Base-by-base conservation (phyloP, 2,329 filamentous ascomycete species). In the Sporothrix brasiliensis region DNA sequence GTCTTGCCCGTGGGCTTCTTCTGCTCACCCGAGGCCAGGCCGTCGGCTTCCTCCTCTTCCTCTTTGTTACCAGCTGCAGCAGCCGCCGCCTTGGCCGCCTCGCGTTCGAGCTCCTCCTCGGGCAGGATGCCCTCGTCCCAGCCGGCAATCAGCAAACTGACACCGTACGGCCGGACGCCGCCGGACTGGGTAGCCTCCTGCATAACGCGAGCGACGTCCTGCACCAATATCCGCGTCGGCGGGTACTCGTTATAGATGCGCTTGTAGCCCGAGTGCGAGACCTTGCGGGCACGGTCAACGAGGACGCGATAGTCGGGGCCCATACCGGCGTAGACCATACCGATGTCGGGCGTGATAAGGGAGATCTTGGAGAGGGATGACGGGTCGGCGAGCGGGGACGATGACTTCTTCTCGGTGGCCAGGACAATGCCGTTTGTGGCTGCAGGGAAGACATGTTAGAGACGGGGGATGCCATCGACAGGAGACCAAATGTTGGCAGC, bases 221-320 rank as follows among this genome's bases (percentile, higher is more conserved):
- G 95, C 70, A 99, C 95, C 83, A 99, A 88, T 91, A 99, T 99
- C 81, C 95, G 90, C 70, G 95, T 99, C 6, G 95, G 95, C n/a
- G 95, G 95, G 84, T 99, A 99, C 84, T 99, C 95, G 84, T 99
- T 99, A 87, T 99, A 99, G 85, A 99, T 94, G 81, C 95, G 93
- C 89, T 99, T 99, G 89, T 99, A 99, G 81, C 90, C 91, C 63
- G 95, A 97, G 84, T 99, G 95, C 70, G 94, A 97, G 75, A 97
- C 95, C 83, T 98, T 99, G 79, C 95, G 93, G 76, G 95, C 95
- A 82, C 94, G 94, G 86, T 99, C 95, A 76, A 98, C 95, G 69
- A 99, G 88, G 71, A 99, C 93, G 81, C 95, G 90, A 85, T 98
- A 99, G 82, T 99, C 95, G 72, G 95, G 95, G 41, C 95, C 94